These are phyloP conservation scores for Candida sithepensis DNA, from an alignment of 805 yeast species.

Conservation along the genomic window DNA sequence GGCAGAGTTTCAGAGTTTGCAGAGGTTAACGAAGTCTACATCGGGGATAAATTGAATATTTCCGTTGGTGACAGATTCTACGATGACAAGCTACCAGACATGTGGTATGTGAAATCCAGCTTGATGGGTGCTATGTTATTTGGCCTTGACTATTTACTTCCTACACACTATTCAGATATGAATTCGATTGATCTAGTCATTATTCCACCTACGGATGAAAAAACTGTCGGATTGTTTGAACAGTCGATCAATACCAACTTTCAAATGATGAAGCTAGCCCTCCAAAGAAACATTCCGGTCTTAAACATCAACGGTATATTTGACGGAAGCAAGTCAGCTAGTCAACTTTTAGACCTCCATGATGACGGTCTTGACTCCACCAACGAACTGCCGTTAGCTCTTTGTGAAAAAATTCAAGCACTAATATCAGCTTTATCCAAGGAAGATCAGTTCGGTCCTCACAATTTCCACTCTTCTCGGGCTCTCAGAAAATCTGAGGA, in stretches of 20 bases:
- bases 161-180: constrained; percentile 34
- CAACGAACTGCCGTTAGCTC: constrained; percentile 7
- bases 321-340: neutral
- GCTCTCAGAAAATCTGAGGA: constrained; percentile 5
- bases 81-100: constrained; percentile 16
- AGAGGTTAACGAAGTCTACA: constrained; percentile 2
- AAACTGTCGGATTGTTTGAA: constrained; percentile 36
- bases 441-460: constrained; percentile 9
- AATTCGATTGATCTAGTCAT: constrained; percentile 41
- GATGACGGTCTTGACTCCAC: constrained; percentile 13
- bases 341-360: constrained; percentile 4
- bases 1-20: neutral
- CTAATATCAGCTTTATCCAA: constrained; percentile 9
- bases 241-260: constrained; percentile 16
- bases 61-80: constrained; percentile 19
- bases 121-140: constrained; percentile 42
- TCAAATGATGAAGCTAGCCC: constrained; percentile 18
- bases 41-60: constrained; percentile 9
- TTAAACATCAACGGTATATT: constrained; percentile 15
- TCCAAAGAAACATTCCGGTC: constrained; percentile 23
- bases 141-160: constrained; percentile 40
- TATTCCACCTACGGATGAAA: constrained; percentile 44
- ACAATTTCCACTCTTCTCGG: constrained; percentile 20
- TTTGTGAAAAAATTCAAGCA: constrained; percentile 11
- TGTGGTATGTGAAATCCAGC: constrained; percentile 48